Percentiles rank a stretch among this genome's conserved stretches.
phyloP scores from a whole-genome alignment of 1,139 yeast genomes.

The Kodamaea derodonti region DNA sequence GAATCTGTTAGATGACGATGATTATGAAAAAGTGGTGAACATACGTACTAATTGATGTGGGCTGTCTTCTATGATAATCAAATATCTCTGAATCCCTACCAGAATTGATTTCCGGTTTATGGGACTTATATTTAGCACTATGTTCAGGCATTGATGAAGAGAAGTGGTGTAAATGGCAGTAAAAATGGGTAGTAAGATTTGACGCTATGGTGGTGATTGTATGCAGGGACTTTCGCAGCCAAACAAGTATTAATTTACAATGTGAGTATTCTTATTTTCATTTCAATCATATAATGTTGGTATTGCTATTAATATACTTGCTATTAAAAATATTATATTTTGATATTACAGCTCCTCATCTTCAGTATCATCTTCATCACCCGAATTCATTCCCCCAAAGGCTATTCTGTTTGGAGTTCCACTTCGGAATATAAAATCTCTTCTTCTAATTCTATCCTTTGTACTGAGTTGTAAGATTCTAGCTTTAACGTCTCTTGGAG shows the following conservation, averaged over 20 bases:
- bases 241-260: too few species aligned
- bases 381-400: constrained; percentile 27
- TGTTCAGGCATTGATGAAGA: not conserved
- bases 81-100: constrained; percentile 2
- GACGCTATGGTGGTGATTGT: not conserved
- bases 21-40: too few species aligned
- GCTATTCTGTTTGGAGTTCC: constrained; percentile 41
- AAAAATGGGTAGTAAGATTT: not conserved
- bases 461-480: constrained; percentile 36
- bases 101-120: constrained; percentile 1
- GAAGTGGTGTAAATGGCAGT: constrained; percentile 4
- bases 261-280: too few species aligned
- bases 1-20: too few species aligned
- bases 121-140: constrained; percentile 1
- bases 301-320: too few species aligned
- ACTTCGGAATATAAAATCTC: constrained; percentile 25
- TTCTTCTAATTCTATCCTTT: constrained; percentile 32
- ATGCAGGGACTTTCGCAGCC: not conserved
- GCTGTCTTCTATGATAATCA: constrained; percentile 1
- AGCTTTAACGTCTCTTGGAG: constrained; percentile 34
- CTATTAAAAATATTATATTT: too few species aligned
- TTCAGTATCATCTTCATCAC: not conserved
- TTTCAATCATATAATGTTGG: too few species aligned
- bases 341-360: not conserved
- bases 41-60: constrained; percentile 4